Evolutionary conservation across 768 basidiomycete species (phyloP).

Genomic region (Cystofilobasidium ferigula): DNA sequence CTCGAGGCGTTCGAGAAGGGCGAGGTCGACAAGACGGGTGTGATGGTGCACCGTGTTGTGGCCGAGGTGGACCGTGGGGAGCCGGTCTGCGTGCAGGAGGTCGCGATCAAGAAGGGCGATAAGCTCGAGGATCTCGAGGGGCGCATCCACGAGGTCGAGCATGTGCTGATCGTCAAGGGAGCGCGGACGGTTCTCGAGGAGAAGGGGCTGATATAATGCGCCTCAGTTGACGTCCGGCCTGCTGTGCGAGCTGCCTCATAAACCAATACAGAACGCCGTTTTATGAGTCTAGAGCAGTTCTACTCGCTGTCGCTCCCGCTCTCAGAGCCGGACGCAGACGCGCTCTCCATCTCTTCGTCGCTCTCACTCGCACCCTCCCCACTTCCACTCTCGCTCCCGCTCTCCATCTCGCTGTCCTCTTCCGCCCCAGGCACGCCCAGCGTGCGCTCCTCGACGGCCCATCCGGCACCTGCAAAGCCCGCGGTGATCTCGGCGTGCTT

Average conservation of each 20-base stretch:
- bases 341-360: constrained; percentile 4
- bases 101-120: constrained; percentile 64
- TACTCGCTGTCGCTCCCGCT: not conserved
- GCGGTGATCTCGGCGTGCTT: constrained; percentile 62
- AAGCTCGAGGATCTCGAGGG: constrained; percentile 49
- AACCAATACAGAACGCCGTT: too few species aligned
- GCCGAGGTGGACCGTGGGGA: constrained; percentile 87
- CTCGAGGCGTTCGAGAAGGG: constrained; percentile 78
- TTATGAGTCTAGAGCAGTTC: too few species aligned
- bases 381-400: constrained; percentile 16
- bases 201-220: too few species aligned
- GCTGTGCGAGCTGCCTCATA: too few species aligned
- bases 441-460: constrained; percentile 49
- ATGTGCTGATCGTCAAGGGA: constrained; percentile 81
- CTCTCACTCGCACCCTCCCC: constrained; percentile 8
- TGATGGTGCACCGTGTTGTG: constrained; percentile 89
- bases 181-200: constrained; percentile 56
- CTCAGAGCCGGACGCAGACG: too few species aligned
- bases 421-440: not conserved
- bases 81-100: constrained; percentile 68
- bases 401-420: constrained; percentile 5
- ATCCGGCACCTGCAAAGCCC: constrained; percentile 58
- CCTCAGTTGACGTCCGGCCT: too few species aligned
- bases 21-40: constrained; percentile 65
- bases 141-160: constrained; percentile 71